phyloP scores from a whole-genome alignment of 2,329 filamentous ascomycete species.

The Epichloe hybrida region DNA sequence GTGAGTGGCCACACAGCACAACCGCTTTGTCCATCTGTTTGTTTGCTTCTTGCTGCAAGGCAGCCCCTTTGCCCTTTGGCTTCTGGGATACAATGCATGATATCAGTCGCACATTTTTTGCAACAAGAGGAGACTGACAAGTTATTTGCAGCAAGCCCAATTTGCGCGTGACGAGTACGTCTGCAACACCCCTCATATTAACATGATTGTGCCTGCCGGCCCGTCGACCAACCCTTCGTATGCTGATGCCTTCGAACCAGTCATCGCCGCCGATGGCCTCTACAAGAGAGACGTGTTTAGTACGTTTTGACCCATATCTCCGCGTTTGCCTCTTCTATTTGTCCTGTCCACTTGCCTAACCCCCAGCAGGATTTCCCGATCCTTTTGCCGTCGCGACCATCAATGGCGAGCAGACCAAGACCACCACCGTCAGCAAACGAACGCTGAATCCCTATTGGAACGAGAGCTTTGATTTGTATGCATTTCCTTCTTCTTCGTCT shows the following conservation, averaged over 20 bases:
- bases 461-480: slow-evolving; percentile 95
- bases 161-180: slow-evolving; percentile 81
- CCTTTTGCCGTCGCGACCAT: slow-evolving; percentile 95
- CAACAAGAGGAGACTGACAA: slow-evolving; percentile 17
- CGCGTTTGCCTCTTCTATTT: background rate
- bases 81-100: background rate
- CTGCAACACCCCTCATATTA: slow-evolving; percentile 11
- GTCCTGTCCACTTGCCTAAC: slow-evolving; percentile 14
- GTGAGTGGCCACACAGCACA: slow-evolving; percentile 15
- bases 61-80: background rate
- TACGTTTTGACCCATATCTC: slow-evolving; percentile 37
- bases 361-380: slow-evolving; percentile 71
- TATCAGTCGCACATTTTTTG: background rate
- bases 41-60: background rate
- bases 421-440: slow-evolving; percentile 93
- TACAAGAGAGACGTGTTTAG: slow-evolving; percentile 99
- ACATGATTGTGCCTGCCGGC: background rate
- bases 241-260: slow-evolving; percentile 38
- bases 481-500: slow-evolving; percentile 7
- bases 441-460: slow-evolving; percentile 99
- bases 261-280: slow-evolving; percentile 95
- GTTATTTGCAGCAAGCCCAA: slow-evolving; percentile 55
- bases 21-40: slow-evolving; percentile 3
- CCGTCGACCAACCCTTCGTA: slow-evolving; percentile 1
- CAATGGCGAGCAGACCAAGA: slow-evolving; percentile 95